Percentiles rank a stretch among this genome's conserved stretches.
These are phyloP conservation scores for Sedum album DNA, from an alignment of 164 flowering plant genomes.

Conservation along the genomic window DNA sequence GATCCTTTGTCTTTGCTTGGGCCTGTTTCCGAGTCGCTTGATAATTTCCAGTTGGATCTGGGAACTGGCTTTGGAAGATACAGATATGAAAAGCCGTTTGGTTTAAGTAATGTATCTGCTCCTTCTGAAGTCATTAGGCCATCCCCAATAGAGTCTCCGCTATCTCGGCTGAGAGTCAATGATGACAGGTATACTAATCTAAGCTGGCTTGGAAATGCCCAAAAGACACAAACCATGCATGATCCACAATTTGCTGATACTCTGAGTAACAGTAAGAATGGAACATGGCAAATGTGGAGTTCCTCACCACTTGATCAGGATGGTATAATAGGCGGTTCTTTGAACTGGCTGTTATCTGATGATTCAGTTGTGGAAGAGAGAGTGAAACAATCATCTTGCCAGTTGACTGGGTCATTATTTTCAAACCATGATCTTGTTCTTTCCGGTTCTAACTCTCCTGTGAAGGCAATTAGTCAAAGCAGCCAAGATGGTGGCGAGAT, in stretches of 20 bases:
- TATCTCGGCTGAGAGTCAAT: constrained; percentile 34
- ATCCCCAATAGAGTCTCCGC: too few relatives aligned
- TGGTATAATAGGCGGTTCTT: constrained; percentile 49
- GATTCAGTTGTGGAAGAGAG: constrained; percentile 44
- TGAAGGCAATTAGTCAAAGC: constrained; percentile 32
- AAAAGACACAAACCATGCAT: too few relatives aligned
- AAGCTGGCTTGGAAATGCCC: constrained; percentile 26
- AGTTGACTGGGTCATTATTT: constrained; percentile 42
- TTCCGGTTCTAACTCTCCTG: constrained; percentile 36
- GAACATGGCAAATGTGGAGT: too few relatives aligned
- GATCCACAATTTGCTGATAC: constrained; percentile 38
- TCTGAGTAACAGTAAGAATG: constrained; percentile 25
- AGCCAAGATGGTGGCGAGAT: constrained; percentile 36
- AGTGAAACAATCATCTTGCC: constrained; percentile 31
- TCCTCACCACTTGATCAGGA: constrained; percentile 75
- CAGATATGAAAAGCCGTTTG: constrained; percentile 31
- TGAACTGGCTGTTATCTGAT: constrained; percentile 54
- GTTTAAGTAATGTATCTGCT: constrained; percentile 35
- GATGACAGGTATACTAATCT: constrained; percentile 49
- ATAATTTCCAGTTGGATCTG: too few relatives aligned
- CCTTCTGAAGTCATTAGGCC: too few relatives aligned
- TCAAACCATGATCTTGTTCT: constrained; percentile 35
- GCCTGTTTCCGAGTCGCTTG: too few relatives aligned
- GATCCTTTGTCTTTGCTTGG: too few relatives aligned
- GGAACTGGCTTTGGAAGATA: constrained; percentile 31